Evolutionary conservation across 768 basidiomycete genomes (phyloP), one percentile per base, ranked within the genome.

Genomic region (Boletus bicolor): DNA sequence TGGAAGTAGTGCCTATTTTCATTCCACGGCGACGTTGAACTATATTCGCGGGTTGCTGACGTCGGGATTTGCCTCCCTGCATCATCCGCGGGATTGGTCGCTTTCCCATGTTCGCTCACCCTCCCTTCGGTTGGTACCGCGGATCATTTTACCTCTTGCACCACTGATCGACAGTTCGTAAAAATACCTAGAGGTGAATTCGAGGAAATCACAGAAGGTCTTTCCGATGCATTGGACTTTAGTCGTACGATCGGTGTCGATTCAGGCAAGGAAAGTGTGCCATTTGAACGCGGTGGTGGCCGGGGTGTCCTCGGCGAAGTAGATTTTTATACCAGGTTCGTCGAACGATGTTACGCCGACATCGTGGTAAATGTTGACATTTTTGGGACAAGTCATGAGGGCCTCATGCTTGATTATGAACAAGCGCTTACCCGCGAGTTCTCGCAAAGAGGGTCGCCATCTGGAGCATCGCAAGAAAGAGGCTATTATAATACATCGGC

Each of bases 211-310:
- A 84, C 92, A 5, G 82, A 88, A 48, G 85, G 87, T 8, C 80
- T 99, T 44, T 83, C 89, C 8, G 93, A 98, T 66, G 93, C 94
- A 6, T 80, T 99, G 38, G 95, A 97, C 68, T 98, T 99, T 68
- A 91, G 89, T 67, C 81, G 81, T 14, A 94, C 92, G 0, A 91
- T 98, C 52, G 96, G 94, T 4, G 82, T 85, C 2, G 85, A 83
- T 30, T 78, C 82, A 4, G 77, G 77, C 12, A 61, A 58, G 41
- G 73, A 76, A 15, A 72, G 63, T 8, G 65, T 76, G 0, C 72
- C 82, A 1, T 93, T 89, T 65, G 89, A 88, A 64, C 79, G 76
- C 26, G 86, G 93, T 21, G 89, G 90, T 2, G 82, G 81, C 3
- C 76, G 83, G 15, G 82, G 86, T 52, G 80, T 83, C 12, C 76